Evolutionary conservation across 2,329 filamentous ascomycete genomes (phyloP).

Genomic region (Alternaria incomplexa): DNA sequence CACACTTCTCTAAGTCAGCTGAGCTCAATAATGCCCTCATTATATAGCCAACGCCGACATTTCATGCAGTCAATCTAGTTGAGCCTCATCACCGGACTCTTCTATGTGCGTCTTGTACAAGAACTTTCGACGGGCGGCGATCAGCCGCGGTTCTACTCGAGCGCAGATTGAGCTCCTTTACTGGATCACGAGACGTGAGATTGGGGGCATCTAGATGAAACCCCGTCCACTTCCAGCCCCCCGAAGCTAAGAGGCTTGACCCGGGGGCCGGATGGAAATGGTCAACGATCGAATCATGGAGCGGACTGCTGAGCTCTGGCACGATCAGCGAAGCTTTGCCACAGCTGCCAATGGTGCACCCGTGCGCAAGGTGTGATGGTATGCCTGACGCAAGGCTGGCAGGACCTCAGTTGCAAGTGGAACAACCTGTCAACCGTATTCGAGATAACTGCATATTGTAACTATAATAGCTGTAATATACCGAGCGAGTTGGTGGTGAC

Average conservation of each 20-base stretch:
- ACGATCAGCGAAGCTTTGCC: background rate
- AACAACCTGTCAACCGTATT: slow-evolving; percentile 7
- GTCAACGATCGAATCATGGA: background rate
- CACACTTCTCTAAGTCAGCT: background rate
- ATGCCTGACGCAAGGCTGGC: background rate
- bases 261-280: background rate
- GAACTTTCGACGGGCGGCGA: background rate
- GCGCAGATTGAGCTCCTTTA: slow-evolving; percentile 15
- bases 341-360: background rate
- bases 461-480: slow-evolving; percentile 1
- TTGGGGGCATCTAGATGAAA: slow-evolving; percentile 37
- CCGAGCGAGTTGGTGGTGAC: background rate
- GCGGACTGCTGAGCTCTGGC: background rate
- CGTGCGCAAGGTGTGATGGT: background rate
- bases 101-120: background rate
- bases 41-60: background rate
- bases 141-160: background rate
- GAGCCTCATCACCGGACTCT: background rate
- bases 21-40: background rate
- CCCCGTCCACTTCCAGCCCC: slow-evolving; percentile 6
- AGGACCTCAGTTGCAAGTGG: background rate
- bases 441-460: slow-evolving; percentile 8
- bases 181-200: slow-evolving; percentile 12
- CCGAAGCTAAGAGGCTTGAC: background rate
- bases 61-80: background rate